Evolutionary conservation across 192 early-diverging fungal genomes (phyloP).

Genomic region (Umbelopsis ramanniana): DNA sequence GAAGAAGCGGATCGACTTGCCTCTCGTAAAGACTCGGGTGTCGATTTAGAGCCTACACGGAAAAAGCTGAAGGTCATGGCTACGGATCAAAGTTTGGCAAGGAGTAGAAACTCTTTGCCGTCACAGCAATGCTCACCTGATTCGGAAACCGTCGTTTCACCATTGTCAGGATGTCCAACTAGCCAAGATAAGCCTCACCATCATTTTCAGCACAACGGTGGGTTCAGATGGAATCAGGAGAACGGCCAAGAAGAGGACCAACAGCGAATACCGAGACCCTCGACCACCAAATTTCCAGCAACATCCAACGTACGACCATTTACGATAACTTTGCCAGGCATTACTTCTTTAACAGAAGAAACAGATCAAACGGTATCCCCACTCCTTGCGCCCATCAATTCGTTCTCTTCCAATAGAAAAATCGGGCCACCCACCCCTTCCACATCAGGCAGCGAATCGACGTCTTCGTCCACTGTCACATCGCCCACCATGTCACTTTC

Average conservation of each 20-base stretch:
- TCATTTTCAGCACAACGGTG: not conserved
- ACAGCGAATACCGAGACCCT: not conserved
- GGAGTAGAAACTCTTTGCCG: not conserved
- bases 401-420: not conserved
- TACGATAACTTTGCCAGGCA: slow-evolving; percentile 17
- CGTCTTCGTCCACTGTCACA: not conserved
- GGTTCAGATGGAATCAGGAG: not conserved
- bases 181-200: not conserved
- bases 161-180: not conserved
- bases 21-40: slow-evolving; percentile 9
- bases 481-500: slow-evolving; percentile 9
- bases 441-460: slow-evolving; percentile 11
- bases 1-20: not conserved
- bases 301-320: not conserved
- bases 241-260: not conserved
- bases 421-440: slow-evolving; percentile 3
- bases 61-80: slow-evolving; percentile 14
- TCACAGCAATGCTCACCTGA: not conserved
- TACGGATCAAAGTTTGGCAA: slow-evolving; percentile 12
- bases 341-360: slow-evolving; percentile 6
- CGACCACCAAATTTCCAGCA: not conserved
- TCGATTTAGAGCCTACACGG: slow-evolving; percentile 8
- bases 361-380: not conserved
- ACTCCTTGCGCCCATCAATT: slow-evolving; percentile 5
- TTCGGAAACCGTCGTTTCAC: not conserved